Percentiles rank a stretch among this genome's conserved stretches.
These are phyloP conservation scores for Suillus ampliporus DNA, from an alignment of 768 basidiomycete genomes.

Conservation along the genomic window DNA sequence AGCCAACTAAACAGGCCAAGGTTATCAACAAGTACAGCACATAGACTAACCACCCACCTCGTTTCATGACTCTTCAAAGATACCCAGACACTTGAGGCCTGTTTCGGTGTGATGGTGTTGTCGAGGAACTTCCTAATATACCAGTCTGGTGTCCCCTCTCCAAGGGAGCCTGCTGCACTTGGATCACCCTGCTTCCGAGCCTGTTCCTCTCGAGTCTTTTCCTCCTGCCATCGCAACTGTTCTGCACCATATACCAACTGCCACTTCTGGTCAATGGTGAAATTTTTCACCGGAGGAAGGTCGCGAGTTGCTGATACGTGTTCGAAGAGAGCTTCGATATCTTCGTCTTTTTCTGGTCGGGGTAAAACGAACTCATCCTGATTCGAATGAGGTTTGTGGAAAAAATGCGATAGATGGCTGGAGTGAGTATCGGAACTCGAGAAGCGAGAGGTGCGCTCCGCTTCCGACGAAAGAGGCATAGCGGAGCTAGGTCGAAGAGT, in stretches of 20 bases:
- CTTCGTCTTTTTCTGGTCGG: conserved; percentile 74
- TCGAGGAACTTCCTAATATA: conserved; percentile 92
- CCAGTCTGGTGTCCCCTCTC: conserved; percentile 86
- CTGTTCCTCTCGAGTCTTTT: conserved; percentile 67
- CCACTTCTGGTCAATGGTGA: conserved; percentile 90
- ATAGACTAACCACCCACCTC: conserved; percentile 52
- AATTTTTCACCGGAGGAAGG: conserved; percentile 59
- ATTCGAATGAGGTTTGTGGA: conserved; percentile 52
- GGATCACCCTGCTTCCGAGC: conserved; percentile 62
- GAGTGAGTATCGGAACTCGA: conserved; percentile 57
- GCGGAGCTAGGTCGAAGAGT: conserved; percentile 57
- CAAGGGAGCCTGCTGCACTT: conserved; percentile 56
- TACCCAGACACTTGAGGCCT: conserved; percentile 75
- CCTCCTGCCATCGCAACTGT: conserved; percentile 78
- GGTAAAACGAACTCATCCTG: conserved; percentile 74
- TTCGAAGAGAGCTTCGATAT: conserved; percentile 83
- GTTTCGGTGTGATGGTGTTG: conserved; percentile 80
- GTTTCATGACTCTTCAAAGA: conserved; percentile 83
- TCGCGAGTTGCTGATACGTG: conserved; percentile 75
- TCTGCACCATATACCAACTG: conserved; percentile 84
- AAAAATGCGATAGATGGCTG: conserved; percentile 51
- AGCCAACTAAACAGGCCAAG: conserved; percentile 67
- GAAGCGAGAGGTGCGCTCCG: conserved; percentile 65
- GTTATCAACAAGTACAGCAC: conserved; percentile 17
- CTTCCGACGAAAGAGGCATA: conserved; percentile 61